Conservation (phyloP, 2,329 filamentous ascomycete genomes). For the Colletotrichum phormii region DNA sequence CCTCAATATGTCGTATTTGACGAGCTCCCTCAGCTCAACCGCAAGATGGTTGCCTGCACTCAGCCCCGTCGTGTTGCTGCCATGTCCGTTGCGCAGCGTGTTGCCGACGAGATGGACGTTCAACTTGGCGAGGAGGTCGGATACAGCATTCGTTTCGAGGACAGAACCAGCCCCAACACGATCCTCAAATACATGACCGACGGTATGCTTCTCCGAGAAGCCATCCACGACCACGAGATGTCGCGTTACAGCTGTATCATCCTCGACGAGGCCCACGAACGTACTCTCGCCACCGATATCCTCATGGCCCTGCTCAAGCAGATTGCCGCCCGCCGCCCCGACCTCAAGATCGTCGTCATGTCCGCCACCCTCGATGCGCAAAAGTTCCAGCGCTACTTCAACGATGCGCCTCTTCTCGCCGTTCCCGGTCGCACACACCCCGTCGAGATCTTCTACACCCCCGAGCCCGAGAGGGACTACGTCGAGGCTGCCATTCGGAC, state of each 20-base stretch:
- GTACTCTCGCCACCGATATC: slow-evolving; percentile 96
- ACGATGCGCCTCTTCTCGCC: slow-evolving; percentile 90
- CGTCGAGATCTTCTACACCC: slow-evolving; percentile 98
- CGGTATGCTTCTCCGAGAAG: slow-evolving; percentile 96
- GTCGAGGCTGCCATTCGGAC: slow-evolving; percentile 95
- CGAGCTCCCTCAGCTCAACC: slow-evolving; percentile 86
- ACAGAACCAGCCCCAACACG: slow-evolving; percentile 88
- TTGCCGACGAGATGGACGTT: slow-evolving; percentile 96
- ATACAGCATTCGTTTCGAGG: slow-evolving; percentile 99
- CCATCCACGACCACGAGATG: slow-evolving; percentile 94
- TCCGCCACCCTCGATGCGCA: slow-evolving; percentile 97
- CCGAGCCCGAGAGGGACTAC: slow-evolving; percentile 95
- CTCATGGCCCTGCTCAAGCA: slow-evolving; percentile 97
- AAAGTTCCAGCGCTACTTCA: slow-evolving; percentile 98
- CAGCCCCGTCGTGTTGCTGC: slow-evolving; percentile 97
- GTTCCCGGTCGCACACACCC: slow-evolving; percentile 96
- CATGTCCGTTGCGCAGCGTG: slow-evolving; percentile 98
- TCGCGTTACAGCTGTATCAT: slow-evolving; percentile 97
- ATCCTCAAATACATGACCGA: slow-evolving; percentile 99
- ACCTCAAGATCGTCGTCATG: slow-evolving; percentile 99
- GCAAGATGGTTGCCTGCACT: slow-evolving; percentile 95
- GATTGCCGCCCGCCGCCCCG: slow-evolving; percentile 81
- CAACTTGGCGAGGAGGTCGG: slow-evolving; percentile 93
- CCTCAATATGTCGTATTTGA: slow-evolving; percentile 98
- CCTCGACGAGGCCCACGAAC: slow-evolving; percentile 97